Evolutionary conservation across 164 flowering plant genomes (phyloP).

Genomic region (Vitis riparia): DNA sequence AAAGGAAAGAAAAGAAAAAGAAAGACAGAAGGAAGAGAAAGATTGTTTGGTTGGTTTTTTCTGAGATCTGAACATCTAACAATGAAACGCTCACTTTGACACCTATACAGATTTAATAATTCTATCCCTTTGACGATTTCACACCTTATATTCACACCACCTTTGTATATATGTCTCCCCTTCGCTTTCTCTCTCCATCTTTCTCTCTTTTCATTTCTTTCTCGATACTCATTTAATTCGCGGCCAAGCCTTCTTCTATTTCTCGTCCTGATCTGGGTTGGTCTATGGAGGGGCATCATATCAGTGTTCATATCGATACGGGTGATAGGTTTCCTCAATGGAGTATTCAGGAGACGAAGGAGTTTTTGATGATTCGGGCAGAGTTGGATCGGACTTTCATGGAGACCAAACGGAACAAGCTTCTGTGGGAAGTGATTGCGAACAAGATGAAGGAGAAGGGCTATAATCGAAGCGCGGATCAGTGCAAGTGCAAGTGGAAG

Average conservation of each 20-base stretch:
- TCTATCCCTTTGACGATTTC: constrained; percentile 15
- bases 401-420: constrained; percentile 89
- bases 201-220: constrained; percentile 6
- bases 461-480: constrained; percentile 75
- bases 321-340: constrained; percentile 85
- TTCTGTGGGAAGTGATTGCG: constrained; percentile 79
- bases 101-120: constrained; percentile 9
- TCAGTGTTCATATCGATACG: constrained; percentile 25
- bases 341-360: constrained; percentile 80
- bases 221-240: not conserved
- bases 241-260: not conserved
- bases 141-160: constrained; percentile 31
- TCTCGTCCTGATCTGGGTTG: not conserved
- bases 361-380: constrained; percentile 65
- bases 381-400: constrained; percentile 83
- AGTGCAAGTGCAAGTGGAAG: constrained; percentile 99
- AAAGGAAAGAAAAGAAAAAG: not conserved
- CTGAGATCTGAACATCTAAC: constrained; percentile 19
- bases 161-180: constrained; percentile 8
- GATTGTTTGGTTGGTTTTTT: constrained; percentile 4
- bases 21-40: constrained; percentile 1
- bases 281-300: constrained; percentile 49
- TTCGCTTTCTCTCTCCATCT: constrained; percentile 4
- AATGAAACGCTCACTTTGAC: constrained; percentile 12
- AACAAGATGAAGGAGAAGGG: constrained; percentile 80